Percentiles rank a stretch among this genome's conserved stretches.
Conservation (phyloP, 345 rosid genomes). For the Mallotus nudiflorus region DNA sequence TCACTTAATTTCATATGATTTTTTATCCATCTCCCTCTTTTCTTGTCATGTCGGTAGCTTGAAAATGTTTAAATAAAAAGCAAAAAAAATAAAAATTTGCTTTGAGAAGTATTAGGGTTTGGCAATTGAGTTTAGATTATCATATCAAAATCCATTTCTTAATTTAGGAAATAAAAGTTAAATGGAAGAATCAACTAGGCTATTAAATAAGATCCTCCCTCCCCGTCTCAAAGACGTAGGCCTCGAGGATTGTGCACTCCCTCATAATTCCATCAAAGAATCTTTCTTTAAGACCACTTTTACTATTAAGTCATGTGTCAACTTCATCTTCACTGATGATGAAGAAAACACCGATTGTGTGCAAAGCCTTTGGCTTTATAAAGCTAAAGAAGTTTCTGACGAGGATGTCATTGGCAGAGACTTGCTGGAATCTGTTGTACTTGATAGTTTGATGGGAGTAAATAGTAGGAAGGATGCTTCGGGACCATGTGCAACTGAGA, state of each 20-base stretch:
- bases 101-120: not conserved
- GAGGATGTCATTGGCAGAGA: not conserved
- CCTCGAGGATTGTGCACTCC: constrained; percentile 71
- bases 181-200: constrained; percentile 8
- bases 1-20: no score
- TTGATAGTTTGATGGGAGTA: constrained; percentile 24
- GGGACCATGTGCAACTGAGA: constrained; percentile 32
- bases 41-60: no score
- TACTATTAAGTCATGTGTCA: constrained; percentile 51
- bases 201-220: constrained; percentile 50
- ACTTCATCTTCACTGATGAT: constrained; percentile 32
- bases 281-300: constrained; percentile 68
- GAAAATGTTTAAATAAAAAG: no score
- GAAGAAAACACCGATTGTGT: constrained; percentile 6
- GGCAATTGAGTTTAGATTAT: no score
- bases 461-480: constrained; percentile 1
- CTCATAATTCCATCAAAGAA: constrained; percentile 60
- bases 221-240: constrained; percentile 70
- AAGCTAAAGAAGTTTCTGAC: no score
- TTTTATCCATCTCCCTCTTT: no score
- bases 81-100: not conserved
- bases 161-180: no score
- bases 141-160: not conserved
- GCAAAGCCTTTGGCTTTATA: constrained; percentile 19
- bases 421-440: not conserved